phyloP scores from a whole-genome alignment of 495 filamentous ascomycete genomes.

The Hypoxylon lienhwacheense region DNA sequence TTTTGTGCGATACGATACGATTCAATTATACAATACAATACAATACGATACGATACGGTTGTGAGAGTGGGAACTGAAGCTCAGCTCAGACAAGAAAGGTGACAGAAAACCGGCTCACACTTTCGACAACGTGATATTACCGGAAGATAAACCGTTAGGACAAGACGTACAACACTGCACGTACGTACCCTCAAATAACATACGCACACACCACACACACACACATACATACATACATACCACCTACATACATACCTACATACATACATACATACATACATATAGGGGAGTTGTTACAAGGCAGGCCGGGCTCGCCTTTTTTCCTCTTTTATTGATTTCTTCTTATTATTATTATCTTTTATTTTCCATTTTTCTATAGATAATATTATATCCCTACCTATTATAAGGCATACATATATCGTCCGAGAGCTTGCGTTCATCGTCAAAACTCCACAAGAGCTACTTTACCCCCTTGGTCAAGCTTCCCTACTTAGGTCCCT shows the following conservation, averaged over 20 bases:
- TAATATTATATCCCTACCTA: background rate
- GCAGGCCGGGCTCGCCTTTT: too few relatives aligned
- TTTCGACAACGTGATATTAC: constrained; percentile 15
- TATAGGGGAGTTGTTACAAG: too few relatives aligned
- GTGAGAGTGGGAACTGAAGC: constrained; percentile 23
- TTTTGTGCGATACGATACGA: constrained; percentile 19
- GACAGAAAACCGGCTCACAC: constrained; percentile 7
- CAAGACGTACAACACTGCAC: too few relatives aligned
- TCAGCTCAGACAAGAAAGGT: constrained; percentile 11
- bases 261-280: background rate
- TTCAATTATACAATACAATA: constrained; percentile 4
- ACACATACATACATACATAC: constrained; percentile 6
- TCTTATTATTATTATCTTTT: background rate
- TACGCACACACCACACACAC: too few relatives aligned
- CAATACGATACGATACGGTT: constrained; percentile 7
- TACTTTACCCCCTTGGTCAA: constrained; percentile 8
- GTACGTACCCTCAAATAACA: too few relatives aligned
- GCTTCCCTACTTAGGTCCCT: constrained; percentile 2
- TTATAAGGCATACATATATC: too few relatives aligned
- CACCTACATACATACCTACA: background rate
- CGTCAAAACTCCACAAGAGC: constrained; percentile 28
- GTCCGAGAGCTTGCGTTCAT: constrained; percentile 1
- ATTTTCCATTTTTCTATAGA: background rate
- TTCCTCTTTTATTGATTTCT: too few relatives aligned
- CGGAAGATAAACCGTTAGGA: too few relatives aligned